These are phyloP conservation scores for Leccinum solheimii DNA, from an alignment of 1,284 basidiomycete species.

Conservation along the genomic window DNA sequence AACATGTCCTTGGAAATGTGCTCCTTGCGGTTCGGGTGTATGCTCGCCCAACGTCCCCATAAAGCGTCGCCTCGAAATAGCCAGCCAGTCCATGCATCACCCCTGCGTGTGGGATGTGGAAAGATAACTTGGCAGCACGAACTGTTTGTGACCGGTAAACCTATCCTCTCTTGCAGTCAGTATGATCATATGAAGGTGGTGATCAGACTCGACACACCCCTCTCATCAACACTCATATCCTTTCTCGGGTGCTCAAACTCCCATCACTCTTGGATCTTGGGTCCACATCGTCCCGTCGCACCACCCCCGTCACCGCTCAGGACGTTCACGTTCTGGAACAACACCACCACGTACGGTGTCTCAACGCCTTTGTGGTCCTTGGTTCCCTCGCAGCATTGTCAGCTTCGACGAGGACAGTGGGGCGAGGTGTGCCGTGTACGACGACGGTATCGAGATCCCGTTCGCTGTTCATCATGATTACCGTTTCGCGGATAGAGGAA, in stretches of 20 bases:
- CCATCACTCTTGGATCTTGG: conserved; percentile 94
- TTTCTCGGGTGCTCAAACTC: conserved; percentile 92
- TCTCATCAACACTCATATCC: conserved; percentile 71
- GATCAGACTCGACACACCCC: conserved; percentile 48
- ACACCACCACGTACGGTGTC: conserved; percentile 92
- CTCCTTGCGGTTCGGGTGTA: conserved; percentile 87
- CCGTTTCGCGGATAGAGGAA: conserved; percentile 1
- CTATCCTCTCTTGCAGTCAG: conserved; percentile 41
- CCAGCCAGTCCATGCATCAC: conserved; percentile 97
- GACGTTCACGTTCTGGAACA: conserved; percentile 92
- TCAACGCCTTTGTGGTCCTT: conserved; percentile 73
- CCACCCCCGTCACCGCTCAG: conserved; percentile 73
- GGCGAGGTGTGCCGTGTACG: conserved; percentile 95
- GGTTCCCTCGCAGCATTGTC: conserved; percentile 70
- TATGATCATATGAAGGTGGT: background rate
- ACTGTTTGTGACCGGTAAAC: conserved; percentile 83
- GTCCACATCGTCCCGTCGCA: conserved; percentile 67
- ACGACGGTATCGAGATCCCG: conserved; percentile 95
- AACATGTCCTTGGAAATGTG: conserved; percentile 91
- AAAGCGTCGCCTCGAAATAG: conserved; percentile 96
- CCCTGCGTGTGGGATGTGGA: conserved; percentile 93
- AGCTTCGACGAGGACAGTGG: conserved; percentile 93
- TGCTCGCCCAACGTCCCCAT: conserved; percentile 85
- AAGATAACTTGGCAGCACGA: conserved; percentile 77
- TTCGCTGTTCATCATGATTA: conserved; percentile 52